Percentiles rank a stretch among this genome's conserved stretches.
Evolutionary conservation across 1,284 basidiomycete species (phyloP).

Genomic region (Heterobasidion parviporum): DNA sequence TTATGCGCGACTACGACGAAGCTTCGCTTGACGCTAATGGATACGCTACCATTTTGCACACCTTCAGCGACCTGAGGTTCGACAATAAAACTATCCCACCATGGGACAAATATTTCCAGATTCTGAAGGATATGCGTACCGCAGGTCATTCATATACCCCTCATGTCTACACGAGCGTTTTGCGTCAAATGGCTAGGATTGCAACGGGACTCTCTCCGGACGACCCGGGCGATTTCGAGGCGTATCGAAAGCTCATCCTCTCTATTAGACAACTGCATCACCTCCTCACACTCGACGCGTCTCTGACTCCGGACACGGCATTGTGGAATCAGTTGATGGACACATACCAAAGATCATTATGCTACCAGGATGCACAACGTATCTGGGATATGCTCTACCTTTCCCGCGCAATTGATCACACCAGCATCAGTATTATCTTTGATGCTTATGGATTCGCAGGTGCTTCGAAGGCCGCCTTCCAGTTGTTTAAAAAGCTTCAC

Average conservation of each 20-base stretch:
- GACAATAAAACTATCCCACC: slow-evolving; percentile 23
- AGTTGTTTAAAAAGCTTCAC: slow-evolving; percentile 45
- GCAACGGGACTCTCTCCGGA: slow-evolving; percentile 23
- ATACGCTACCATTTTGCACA: slow-evolving; percentile 52
- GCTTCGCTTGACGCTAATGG: slow-evolving; percentile 44
- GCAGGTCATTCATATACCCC: slow-evolving; percentile 51
- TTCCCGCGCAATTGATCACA: slow-evolving; percentile 47
- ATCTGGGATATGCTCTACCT: slow-evolving; percentile 79
- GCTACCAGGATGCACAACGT: slow-evolving; percentile 61
- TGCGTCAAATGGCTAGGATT: slow-evolving; percentile 46
- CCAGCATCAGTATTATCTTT: slow-evolving; percentile 74
- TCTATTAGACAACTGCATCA: slow-evolving; percentile 70
- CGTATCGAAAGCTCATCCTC: slow-evolving; percentile 29
- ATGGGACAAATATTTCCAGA: slow-evolving; percentile 57
- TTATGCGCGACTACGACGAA: slow-evolving; percentile 26
- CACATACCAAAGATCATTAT: slow-evolving; percentile 74
- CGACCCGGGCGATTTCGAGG: slow-evolving; percentile 12
- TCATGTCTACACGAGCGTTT: slow-evolving; percentile 66
- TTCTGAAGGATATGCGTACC: slow-evolving; percentile 78
- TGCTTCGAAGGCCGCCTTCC: slow-evolving; percentile 39
- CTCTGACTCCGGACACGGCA: slow-evolving; percentile 63
- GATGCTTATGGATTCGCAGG: slow-evolving; percentile 73
- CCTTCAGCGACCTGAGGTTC: slow-evolving; percentile 52
- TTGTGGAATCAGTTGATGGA: slow-evolving; percentile 90
- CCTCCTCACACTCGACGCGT: slow-evolving; percentile 69